phyloP scores from a whole-genome alignment of 2,329 filamentous ascomycete genomes.

The Fusarium sp. region DNA sequence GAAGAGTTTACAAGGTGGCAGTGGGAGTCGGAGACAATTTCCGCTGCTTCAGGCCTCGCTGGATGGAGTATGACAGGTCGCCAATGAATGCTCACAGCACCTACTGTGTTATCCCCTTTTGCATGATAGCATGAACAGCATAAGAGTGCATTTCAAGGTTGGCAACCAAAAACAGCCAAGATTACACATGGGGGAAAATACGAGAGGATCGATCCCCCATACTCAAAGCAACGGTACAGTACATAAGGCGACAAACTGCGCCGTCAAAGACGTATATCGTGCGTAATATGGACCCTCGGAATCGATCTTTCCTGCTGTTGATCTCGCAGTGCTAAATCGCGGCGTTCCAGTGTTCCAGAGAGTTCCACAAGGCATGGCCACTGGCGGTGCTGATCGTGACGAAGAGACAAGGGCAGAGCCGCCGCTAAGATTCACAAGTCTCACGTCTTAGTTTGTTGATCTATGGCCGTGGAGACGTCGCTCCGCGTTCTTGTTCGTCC shows the following conservation, averaged over 20 bases:
- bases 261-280: constrained; percentile 8
- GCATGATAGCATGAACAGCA: constrained; percentile 2
- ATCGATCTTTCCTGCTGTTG: constrained; percentile 22
- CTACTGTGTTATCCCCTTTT: not conserved
- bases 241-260: constrained; percentile 8
- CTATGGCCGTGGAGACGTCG: constrained; percentile 13
- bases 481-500: constrained; percentile 4
- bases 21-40: constrained; percentile 4
- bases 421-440: constrained; percentile 25
- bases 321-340: constrained; percentile 14
- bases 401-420: constrained; percentile 37
- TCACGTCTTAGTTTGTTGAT: constrained; percentile 12
- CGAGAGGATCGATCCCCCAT: constrained; percentile 28
- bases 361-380: constrained; percentile 29
- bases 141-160: not conserved
- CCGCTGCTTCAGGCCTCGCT: not conserved
- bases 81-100: not conserved
- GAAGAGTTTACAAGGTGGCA: constrained; percentile 6
- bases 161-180: constrained; percentile 4
- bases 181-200: constrained; percentile 13
- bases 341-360: constrained; percentile 27
- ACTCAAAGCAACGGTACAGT: constrained; percentile 15
- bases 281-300: constrained; percentile 12
- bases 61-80: constrained; percentile 10
- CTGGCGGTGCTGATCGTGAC: constrained; percentile 27